Conservation (phyloP, 768 basidiomycete species). For the Gloeophyllum trabeum region DNA sequence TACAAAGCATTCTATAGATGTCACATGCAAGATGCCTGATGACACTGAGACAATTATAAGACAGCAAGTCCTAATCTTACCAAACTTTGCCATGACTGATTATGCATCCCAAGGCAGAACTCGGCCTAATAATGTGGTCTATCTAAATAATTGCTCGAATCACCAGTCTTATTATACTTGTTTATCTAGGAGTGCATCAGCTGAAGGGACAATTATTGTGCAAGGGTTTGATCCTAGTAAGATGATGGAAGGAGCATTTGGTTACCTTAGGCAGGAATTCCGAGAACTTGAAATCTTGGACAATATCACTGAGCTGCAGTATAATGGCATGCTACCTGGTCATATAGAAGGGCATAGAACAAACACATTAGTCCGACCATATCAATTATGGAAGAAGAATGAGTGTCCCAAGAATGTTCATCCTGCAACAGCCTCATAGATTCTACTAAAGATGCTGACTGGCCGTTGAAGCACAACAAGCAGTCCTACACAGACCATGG, state of each 20-base stretch:
- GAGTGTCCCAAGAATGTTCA: constrained; percentile 3
- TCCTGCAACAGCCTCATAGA: too few relatives aligned
- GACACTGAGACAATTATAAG: constrained; percentile 4
- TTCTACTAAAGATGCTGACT: too few relatives aligned
- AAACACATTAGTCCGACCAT: neutral
- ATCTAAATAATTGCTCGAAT: constrained; percentile 5
- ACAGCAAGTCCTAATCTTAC: constrained; percentile 8
- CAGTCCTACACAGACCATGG: too few relatives aligned
- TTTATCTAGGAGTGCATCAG: constrained; percentile 9
- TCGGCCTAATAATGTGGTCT: constrained; percentile 7
- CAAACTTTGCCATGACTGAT: constrained; percentile 15
- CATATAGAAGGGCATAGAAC: neutral
- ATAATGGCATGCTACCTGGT: constrained; percentile 1
- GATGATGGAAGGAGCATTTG: constrained; percentile 5
- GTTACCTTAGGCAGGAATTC: constrained; percentile 10
- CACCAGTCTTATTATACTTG: constrained; percentile 12
- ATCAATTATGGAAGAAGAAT: neutral
- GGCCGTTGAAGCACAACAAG: too few relatives aligned
- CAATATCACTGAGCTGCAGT: constrained; percentile 5
- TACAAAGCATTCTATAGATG: neutral
- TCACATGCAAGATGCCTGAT: constrained; percentile 5
- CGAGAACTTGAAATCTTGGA: constrained; percentile 7
- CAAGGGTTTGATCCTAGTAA: constrained; percentile 5
- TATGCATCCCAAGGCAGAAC: constrained; percentile 14
- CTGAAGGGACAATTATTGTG: constrained; percentile 9